These are phyloP conservation scores for Melastoma candidum DNA, from an alignment of 441 rosid genomes.

Conservation along the genomic window DNA sequence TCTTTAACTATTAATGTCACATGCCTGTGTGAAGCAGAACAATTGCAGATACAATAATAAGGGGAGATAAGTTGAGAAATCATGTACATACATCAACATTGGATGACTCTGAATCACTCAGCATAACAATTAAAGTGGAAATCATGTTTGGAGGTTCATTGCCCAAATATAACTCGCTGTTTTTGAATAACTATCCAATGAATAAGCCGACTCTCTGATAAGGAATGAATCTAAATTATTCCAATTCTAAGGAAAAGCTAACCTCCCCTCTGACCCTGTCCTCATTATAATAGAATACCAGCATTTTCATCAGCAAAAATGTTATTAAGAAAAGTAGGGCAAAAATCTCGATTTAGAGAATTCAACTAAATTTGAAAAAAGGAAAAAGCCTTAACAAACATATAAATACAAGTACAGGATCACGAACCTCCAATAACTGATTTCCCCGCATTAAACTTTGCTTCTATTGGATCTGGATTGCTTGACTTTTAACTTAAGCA, in stretches of 20 bases:
- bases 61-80: conserved; percentile 6
- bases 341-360: background rate
- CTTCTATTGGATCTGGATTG: conserved; percentile 86
- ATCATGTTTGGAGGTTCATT: conserved; percentile 98
- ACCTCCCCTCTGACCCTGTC: conserved; percentile 95
- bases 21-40: too few species aligned
- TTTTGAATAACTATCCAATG: conserved; percentile 90
- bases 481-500: conserved; percentile 80
- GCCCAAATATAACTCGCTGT: conserved; percentile 88
- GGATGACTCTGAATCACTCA: conserved; percentile 79
- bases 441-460: conserved; percentile 69
- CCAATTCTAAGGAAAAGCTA: conserved; percentile 89
- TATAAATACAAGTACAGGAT: background rate
- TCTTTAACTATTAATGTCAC: too few species aligned
- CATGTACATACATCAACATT: conserved; percentile 61
- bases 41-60: conserved; percentile 4
- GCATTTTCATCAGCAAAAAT: too few species aligned
- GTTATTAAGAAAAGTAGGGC: too few species aligned
- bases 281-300: conserved; percentile 5
- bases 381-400: conserved; percentile 7
- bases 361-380: background rate
- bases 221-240: conserved; percentile 30
- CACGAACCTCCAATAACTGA: conserved; percentile 85
- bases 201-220: conserved; percentile 38
- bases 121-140: conserved; percentile 79